Conservation (phyloP, 805 yeast species). For the Komagataella phaffii region DNA sequence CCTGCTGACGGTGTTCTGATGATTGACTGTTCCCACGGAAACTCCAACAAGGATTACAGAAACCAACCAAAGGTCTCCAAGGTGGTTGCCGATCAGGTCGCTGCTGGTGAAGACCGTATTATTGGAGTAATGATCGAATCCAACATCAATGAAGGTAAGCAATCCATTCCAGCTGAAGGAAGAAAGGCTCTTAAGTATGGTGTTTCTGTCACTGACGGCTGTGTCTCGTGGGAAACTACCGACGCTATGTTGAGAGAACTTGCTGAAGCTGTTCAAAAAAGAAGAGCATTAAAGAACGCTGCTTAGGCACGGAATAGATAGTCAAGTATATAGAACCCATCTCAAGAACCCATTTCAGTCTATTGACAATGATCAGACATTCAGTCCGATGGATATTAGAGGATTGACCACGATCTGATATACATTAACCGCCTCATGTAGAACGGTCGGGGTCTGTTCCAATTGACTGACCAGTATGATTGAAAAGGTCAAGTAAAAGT, state of each 20-base stretch:
- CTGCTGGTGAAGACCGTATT: slow-evolving; percentile 58
- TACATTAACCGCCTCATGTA: background rate
- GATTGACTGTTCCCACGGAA: slow-evolving; percentile 98
- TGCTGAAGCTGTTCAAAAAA: slow-evolving; percentile 66
- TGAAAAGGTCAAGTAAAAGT: background rate
- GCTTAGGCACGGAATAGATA: background rate
- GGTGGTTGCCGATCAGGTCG: slow-evolving; percentile 64
- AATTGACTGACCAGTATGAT: background rate
- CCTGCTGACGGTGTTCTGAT: slow-evolving; percentile 35
- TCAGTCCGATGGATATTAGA: background rate
- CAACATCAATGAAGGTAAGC: slow-evolving; percentile 85
- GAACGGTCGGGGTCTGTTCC: background rate
- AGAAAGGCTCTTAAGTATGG: slow-evolving; percentile 75
- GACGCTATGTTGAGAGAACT: slow-evolving; percentile 55
- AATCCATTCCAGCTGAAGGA: slow-evolving; percentile 72
- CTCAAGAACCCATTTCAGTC: background rate
- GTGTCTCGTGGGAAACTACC: slow-evolving; percentile 85
- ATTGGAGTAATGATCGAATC: slow-evolving; percentile 97
- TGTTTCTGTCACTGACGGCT: slow-evolving; percentile 94
- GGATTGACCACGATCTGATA: background rate
- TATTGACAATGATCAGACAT: too few relatives aligned
- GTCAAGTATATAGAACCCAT: background rate
- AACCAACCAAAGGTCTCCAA: slow-evolving; percentile 88
- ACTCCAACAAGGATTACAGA: slow-evolving; percentile 78
- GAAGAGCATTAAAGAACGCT: slow-evolving; percentile 34